A percentile compares a stretch with the other conserved stretches of the same genome.
Conservation (phyloP, 225 moss, liverwort and hornwort species). For the Pseudisothecium myosuroides region DNA sequence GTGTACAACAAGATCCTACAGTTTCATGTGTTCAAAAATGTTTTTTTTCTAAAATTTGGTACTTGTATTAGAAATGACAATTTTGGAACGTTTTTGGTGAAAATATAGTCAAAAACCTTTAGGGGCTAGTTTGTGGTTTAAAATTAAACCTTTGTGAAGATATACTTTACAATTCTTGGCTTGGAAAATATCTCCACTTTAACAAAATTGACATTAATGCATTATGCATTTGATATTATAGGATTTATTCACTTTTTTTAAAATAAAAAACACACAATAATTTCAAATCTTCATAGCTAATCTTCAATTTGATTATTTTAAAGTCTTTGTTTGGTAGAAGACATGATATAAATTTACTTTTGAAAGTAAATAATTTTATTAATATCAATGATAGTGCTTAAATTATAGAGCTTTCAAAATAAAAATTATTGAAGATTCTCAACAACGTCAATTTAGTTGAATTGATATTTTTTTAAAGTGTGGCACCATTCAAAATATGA, state of each 20-base stretch:
- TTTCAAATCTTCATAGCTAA: no score
- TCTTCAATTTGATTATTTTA: no score
- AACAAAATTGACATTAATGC: not conserved
- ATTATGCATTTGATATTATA: not conserved
- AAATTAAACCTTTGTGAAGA: not conserved
- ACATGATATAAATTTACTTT: no score
- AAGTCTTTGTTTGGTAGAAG: no score
- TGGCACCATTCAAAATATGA: not conserved
- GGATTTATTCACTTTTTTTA: no score
- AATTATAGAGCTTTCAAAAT: not conserved
- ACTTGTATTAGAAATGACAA: no score
- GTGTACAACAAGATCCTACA: no score
- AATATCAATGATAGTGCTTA: not conserved
- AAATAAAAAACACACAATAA: no score
- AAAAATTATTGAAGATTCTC: not conserved
- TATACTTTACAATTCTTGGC: not conserved
- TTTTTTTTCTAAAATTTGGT: no score
- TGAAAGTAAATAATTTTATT: not conserved
- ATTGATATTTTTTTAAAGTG: not conserved
- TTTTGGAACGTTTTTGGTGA: no score
- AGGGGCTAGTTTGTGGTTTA: rapidly evolving
- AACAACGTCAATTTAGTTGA: not conserved
- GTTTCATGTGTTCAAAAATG: no score
- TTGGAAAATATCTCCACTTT: not conserved
- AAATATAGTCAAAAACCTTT: no score